Base-by-base conservation (phyloP, 306 rosid genomes). In the Acmispon strigosus region DNA sequence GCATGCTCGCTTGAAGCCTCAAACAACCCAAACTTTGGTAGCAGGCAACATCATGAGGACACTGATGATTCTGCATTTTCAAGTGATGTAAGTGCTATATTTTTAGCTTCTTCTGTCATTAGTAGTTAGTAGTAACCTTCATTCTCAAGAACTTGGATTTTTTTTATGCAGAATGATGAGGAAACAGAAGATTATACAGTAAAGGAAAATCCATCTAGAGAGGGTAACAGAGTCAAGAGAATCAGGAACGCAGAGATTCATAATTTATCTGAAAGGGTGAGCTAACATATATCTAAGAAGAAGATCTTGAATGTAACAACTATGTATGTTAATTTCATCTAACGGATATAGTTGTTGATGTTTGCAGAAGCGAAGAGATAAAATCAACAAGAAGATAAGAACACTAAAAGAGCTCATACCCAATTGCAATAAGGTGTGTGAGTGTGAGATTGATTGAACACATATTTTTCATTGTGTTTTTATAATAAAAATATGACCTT, bases 1-100 rank as follows among this genome's bases (percentile, higher is more conserved):
- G 76, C 61, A 18, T 69, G 81, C 54, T 85, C 89, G 0, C 77
- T 82, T 73, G 89, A 75, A 79, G 86, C 86, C 61, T 85, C 89
- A 6, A 82, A 82, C 18, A 54, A 79, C 20, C 77, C 81, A 60
- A 64, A 62, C 20, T 20, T 63, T 57, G 11, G 53, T 45, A 32
- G 50, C 17, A 66, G 42, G 70, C 61, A 66, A 39, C 62, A 72
- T 50, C 83, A 78, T 50, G 84, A 78, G 45, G 78, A 81, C 52
- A 81, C 70, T 12, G 76, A 85, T 63, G 78, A 69, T 24, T 79
- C 86, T 5, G 16, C 53, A 5, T 62, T 64, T 82, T 66, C 9
- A 4, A 82, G 78, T 69, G 86, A 82, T 29, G 89, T 78, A 82
- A 73, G 83, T 73, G 7, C 45, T 51, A 39, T 19, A 0, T 12